Base-by-base conservation (phyloP, 208 protist genomes). In the Histomonas meleagridis region DNA sequence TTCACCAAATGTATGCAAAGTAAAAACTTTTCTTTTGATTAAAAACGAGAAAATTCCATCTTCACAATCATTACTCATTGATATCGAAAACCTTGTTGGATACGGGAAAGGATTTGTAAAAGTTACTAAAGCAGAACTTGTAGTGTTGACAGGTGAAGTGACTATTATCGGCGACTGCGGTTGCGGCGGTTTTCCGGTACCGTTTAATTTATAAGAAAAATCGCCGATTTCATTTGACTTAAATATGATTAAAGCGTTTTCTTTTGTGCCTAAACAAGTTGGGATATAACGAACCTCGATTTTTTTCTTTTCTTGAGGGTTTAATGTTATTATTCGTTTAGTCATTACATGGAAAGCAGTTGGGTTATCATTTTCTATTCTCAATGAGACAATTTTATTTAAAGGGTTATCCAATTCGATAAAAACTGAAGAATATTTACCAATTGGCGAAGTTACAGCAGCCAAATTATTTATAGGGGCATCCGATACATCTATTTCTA, bases 21-120 rank as follows among this genome's bases (percentile, higher is more conserved):
- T 43, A n/a, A 86, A 86, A 18, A 26, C 16, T 16, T 86, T 86
- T 46, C 38, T 86, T 48, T 86, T 86, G 26, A 86, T 12, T n/a
- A 86, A 86, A 16, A 86, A 86, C 26, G n/a, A 32, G 76, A 86
- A 86, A 35, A 86, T 49, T 26, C 55, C 76, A 38, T 26, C 76
- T 55, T 86, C 46, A 26, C n/a, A 9, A 32, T 51, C 40, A 0
- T 0, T 32, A 46, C 23, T 57, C 76, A 86, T 51, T 5, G 40
- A 40, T 26, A 86, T 43, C 46, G 43, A 46, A 46, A 86, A 86
- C 23, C 76, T 32, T 7, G n/a, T 18, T 55, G 76, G 76, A 86
- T 86, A 86, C 5, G 76, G 76, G 46, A 86, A 86, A 32, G 76
- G 76, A 55, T 86, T 86, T 28, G 76, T 55, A 28, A 86, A 86